These are phyloP conservation scores for Ophiostoma tasmaniense DNA, from an alignment of 2,329 filamentous ascomycete species.

Conservation along the genomic window DNA sequence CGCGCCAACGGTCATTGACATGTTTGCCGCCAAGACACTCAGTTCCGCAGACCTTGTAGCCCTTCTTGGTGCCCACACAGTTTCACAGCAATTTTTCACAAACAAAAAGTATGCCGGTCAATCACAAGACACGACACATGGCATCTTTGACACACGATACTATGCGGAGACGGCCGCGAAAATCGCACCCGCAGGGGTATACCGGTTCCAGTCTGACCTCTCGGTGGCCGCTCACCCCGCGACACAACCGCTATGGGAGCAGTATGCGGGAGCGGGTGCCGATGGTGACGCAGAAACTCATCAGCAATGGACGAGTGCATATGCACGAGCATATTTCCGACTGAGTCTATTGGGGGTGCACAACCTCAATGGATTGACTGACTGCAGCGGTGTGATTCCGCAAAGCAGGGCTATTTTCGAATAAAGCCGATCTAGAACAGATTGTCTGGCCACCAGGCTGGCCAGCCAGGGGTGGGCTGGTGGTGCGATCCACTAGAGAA, in stretches of 20 bases:
- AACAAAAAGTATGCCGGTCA: constrained; percentile 31
- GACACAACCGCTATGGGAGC: constrained; percentile 31
- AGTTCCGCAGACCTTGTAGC: constrained; percentile 41
- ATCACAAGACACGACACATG: constrained; percentile 40
- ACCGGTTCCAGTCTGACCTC: constrained; percentile 36
- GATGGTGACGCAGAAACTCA: constrained; percentile 25
- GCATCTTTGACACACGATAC: constrained; percentile 42
- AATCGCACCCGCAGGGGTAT: constrained; percentile 27
- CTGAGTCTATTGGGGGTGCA: constrained; percentile 47
- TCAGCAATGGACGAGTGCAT: constrained; percentile 33
- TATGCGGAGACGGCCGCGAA: constrained; percentile 33
- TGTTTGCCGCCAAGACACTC: constrained; percentile 45
- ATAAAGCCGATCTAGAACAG: background rate
- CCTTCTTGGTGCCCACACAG: constrained; percentile 46
- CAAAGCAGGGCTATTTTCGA: constrained; percentile 2
- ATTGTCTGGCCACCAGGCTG: too few relatives aligned
- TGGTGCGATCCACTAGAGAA: background rate
- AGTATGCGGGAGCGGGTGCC: constrained; percentile 26
- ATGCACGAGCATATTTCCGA: constrained; percentile 45
- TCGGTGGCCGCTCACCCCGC: constrained; percentile 31
- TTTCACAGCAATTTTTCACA: constrained; percentile 39
- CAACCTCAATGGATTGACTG: constrained; percentile 47
- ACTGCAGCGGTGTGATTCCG: constrained; percentile 46
- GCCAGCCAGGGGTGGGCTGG: background rate
- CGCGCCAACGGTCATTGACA: constrained; percentile 35